These are phyloP conservation scores for Rhizophagus prolifer DNA, from an alignment of 192 early-diverging fungal genomes.

Conservation along the genomic window DNA sequence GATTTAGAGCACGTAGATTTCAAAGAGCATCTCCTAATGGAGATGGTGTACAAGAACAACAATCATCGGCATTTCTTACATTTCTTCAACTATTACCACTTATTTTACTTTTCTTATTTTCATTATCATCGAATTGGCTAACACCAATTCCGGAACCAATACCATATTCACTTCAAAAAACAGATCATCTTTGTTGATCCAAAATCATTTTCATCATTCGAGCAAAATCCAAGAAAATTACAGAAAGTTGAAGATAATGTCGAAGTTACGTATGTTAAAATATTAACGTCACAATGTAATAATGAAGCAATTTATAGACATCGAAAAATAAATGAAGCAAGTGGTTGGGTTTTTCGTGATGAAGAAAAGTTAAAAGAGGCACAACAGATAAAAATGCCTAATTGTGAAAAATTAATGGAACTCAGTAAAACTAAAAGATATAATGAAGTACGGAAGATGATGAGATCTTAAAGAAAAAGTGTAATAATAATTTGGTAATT, in stretches of 20 bases:
- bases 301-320: constrained; percentile 62
- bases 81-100: constrained; percentile 79
- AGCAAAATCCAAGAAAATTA: constrained; percentile 49
- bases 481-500: neutral
- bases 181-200: constrained; percentile 70
- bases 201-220: constrained; percentile 38
- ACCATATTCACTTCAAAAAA: constrained; percentile 64
- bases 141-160: constrained; percentile 31
- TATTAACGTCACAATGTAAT: constrained; percentile 63
- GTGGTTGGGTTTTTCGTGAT: constrained; percentile 67
- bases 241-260: constrained; percentile 71
- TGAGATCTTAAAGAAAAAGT: neutral
- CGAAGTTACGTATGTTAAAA: constrained; percentile 66
- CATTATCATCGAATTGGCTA: constrained; percentile 67
- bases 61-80: constrained; percentile 44
- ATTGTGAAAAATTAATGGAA: constrained; percentile 71
- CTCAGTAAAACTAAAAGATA: constrained; percentile 34
- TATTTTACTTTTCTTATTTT: constrained; percentile 72
- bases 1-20: constrained; percentile 35
- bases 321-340: constrained; percentile 56
- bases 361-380: constrained; percentile 64
- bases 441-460: neutral
- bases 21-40: constrained; percentile 37
- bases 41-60: constrained; percentile 45
- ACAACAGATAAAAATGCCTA: constrained; percentile 56